Base-by-base conservation (phyloP, 176 grass and related monocot species). In the Zizania latifolia region DNA sequence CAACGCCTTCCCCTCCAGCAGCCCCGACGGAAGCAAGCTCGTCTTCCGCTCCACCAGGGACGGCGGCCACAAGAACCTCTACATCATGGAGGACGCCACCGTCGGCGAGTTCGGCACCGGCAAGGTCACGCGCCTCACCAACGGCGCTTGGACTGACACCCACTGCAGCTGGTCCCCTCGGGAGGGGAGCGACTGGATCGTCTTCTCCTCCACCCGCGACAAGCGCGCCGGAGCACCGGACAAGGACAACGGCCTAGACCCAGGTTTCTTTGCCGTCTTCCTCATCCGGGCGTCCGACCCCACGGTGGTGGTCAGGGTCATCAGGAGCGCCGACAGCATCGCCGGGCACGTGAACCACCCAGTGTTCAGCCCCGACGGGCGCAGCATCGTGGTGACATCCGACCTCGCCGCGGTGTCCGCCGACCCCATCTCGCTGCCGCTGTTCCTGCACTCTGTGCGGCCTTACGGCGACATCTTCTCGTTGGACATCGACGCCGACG, bases 91-190 rank as follows among this genome's bases (percentile, higher is more conserved):
- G 70, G 15, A 85, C 12, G 86, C 76, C 0, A 15, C 64, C 11
- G 19, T 14, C 0, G 86, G 86, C 1, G 86, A 85, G 36, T 71
- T 22, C 15, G 29, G 64, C 1, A 37, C 32, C 0, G 63, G 62
- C 34, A 53, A 35, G 8, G 22, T 89, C 28, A 85, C 21, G 1
- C 71, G 77, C 57, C 64, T 85, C 4, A 89, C 82, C 1, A 0
- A 53, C 0, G 82, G 86, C 1, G 2, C 11, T 0, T 85, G 82
- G 71, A 62, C 16, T 0, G 86, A 89, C 44, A 89, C 86, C 2
- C 82, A 89, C 41, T 89, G 86, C 71, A 58, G 32, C 10, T 85
- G 86, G 86, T 77, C 86, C 0, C 86, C 86, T 0, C 39, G 0
- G 3, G 77, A 82, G 1, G 76, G 39, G 39, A 40, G 39, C 39